Percentiles rank a stretch among this genome's conserved stretches.
phyloP scores from a whole-genome alignment of 352 stramenopile species.

The Phytopythium delawarense region DNA sequence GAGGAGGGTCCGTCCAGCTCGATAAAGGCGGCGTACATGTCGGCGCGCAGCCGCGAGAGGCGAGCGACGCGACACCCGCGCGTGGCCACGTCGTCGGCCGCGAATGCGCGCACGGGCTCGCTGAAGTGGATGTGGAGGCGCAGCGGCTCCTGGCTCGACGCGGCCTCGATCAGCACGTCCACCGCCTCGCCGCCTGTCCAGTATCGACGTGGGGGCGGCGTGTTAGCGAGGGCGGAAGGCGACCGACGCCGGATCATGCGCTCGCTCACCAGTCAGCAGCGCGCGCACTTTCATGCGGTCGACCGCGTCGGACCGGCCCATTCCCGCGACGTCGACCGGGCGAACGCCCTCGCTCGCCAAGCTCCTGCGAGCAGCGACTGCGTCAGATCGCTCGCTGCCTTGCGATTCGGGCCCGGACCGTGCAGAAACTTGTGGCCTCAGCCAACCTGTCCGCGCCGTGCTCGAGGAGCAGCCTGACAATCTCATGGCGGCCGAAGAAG shows the following conservation, averaged over 20 bases:
- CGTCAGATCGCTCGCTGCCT: background rate
- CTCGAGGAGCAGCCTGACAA: conserved; percentile 41
- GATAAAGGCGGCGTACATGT: conserved; percentile 36
- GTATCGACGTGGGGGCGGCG: too few relatives aligned
- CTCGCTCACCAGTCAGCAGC: conserved; percentile 44
- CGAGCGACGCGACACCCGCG: conserved; percentile 23
- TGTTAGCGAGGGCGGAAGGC: background rate
- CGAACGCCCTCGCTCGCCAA: conserved; percentile 40
- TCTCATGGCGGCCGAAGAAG: conserved; percentile 51
- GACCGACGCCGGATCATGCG: fast-evolving
- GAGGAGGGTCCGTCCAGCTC: conserved; percentile 3
- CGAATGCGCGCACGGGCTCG: conserved; percentile 57
- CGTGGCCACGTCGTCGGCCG: conserved; percentile 41
- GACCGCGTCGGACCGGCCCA: conserved; percentile 31
- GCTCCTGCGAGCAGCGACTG: conserved; percentile 20
- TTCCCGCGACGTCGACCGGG: conserved; percentile 44
- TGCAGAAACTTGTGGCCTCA: background rate
- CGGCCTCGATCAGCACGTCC: conserved; percentile 13
- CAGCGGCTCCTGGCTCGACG: conserved; percentile 1
- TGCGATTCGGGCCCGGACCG: background rate
- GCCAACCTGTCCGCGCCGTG: conserved; percentile 58
- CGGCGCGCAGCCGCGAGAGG: conserved; percentile 37
- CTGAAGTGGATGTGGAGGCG: conserved; percentile 71
- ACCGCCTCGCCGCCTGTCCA: conserved; percentile 8
- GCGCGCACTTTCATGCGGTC: conserved; percentile 66